phyloP scores from a whole-genome alignment of 108 stramenopile species.

The Pinguiococcus pyrenoidosus region DNA sequence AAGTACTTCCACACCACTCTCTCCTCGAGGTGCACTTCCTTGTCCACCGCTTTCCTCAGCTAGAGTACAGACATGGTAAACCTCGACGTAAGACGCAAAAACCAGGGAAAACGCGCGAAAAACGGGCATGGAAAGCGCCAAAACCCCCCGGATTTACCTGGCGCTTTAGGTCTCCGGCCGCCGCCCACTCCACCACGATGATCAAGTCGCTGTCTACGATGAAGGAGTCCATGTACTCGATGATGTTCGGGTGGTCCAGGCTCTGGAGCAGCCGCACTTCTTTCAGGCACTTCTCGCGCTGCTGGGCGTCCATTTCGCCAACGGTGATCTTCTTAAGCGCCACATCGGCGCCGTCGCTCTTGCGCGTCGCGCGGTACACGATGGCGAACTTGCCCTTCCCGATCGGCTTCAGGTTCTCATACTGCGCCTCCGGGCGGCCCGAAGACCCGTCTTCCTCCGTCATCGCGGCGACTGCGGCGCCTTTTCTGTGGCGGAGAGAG shows the following conservation, averaged over 20 bases:
- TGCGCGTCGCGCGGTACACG: slow-evolving; percentile 37
- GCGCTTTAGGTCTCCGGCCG: slow-evolving; percentile 44
- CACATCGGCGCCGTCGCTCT: slow-evolving; percentile 25
- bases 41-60: not conserved
- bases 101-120: too few species aligned
- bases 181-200: slow-evolving; percentile 44
- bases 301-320: slow-evolving; percentile 27
- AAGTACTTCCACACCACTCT: slow-evolving; percentile 37
- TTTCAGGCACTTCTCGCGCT: slow-evolving; percentile 39
- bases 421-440: slow-evolving; percentile 4
- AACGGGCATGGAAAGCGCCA: too few species aligned
- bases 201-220: slow-evolving; percentile 25
- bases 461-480: too few species aligned
- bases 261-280: slow-evolving; percentile 38
- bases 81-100: too few species aligned
- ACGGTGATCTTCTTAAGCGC: slow-evolving; percentile 45
- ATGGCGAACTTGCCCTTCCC: slow-evolving; percentile 48
- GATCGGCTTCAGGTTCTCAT: slow-evolving; percentile 28
- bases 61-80: too few species aligned
- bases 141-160: slow-evolving; percentile 13
- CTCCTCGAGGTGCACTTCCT: slow-evolving; percentile 20
- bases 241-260: slow-evolving; percentile 44
- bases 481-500: too few species aligned
- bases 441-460: too few species aligned
- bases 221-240: slow-evolving; percentile 39